Percentiles rank a stretch among this genome's conserved stretches.
Conservation (phyloP, 169 alveolate species). For the Eimeria zaria region DNA sequence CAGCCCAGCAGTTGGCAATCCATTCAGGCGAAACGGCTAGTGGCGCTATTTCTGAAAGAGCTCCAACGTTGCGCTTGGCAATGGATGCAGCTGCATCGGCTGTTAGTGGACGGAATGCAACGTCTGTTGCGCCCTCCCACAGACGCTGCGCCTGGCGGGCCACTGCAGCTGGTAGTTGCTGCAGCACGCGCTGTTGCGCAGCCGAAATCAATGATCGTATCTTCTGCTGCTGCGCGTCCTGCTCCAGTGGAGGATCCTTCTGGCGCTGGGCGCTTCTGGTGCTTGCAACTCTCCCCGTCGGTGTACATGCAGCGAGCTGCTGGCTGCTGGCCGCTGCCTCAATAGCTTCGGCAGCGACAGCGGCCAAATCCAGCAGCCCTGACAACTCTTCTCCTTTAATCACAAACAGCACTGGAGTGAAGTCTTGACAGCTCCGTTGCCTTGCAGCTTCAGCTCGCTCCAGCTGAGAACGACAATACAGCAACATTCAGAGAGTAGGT, state of each 20-base stretch:
- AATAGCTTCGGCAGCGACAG: slow-evolving; percentile 64
- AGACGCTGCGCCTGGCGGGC: slow-evolving; percentile 30
- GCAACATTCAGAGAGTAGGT: neutral
- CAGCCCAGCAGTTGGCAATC: slow-evolving; percentile 61
- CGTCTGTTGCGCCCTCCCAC: slow-evolving; percentile 42
- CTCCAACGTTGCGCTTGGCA: slow-evolving; percentile 54
- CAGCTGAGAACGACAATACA: slow-evolving; percentile 16
- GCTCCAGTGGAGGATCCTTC: slow-evolving; percentile 14
- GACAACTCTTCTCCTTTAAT: slow-evolving; percentile 24
- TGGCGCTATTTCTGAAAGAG: slow-evolving; percentile 8
- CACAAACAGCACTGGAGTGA: slow-evolving; percentile 22
- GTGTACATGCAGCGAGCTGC: neutral
- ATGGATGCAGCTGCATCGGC: slow-evolving; percentile 6
- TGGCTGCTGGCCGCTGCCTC: slow-evolving; percentile 38
- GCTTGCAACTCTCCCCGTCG: slow-evolving; percentile 35
- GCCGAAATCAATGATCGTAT: slow-evolving; percentile 5
- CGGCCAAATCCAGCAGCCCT: slow-evolving; percentile 62
- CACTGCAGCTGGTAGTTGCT: slow-evolving; percentile 27
- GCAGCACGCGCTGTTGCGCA: slow-evolving; percentile 70
- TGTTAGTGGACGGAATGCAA: slow-evolving; percentile 4
- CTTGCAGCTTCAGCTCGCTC: slow-evolving; percentile 40
- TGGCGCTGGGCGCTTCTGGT: slow-evolving; percentile 26
- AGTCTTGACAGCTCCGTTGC: neutral
- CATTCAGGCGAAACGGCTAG: slow-evolving; percentile 57
- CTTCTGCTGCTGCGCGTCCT: slow-evolving; percentile 67